Base-by-base conservation (phyloP, 2,329 filamentous ascomycete species). In the Gaeumannomyces sp. region DNA sequence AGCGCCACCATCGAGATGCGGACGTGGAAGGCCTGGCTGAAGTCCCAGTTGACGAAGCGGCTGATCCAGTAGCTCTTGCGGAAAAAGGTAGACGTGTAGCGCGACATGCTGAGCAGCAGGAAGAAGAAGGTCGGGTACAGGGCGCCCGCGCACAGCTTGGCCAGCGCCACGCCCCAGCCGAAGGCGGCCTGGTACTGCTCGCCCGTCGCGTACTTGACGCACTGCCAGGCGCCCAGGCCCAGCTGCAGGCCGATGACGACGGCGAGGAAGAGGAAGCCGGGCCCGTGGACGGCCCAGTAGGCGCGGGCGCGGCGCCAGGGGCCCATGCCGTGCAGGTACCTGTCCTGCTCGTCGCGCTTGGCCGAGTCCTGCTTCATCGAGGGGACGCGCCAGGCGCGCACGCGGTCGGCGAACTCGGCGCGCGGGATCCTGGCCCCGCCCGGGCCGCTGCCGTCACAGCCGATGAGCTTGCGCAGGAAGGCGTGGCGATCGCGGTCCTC, bases 81-180 rank as follows among this genome's bases (percentile, higher is more conserved):
- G 56, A 84, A 71, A 64, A 79, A 80, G 0, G 83, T 86, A 2
- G 83, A 79, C 27, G 84, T 78, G 73, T 83, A 84, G 33, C 84
- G 75, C 19, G 81, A 84, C 83, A 86, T 86, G 69, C 81, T 84
- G 6, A 86, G 73, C 8, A 86, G 76, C 65, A 86, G 75, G 68
- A 86, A 85, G 73, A 85, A 85, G 65, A 86, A 78, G 1, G 83
- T 85, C 25, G 83, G 83, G 61, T 85, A 86, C 1, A 86, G 69
- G 0, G 81, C 79, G 4, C 84, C 84, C 13, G 83, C 83, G 59
- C 76, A 80, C 0, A 81, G 79, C 72, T 86, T 86, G 4, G 83
- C 80, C 62, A 86, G 70, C 4, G 84, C 80, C 10, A 83, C 78
- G 7, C 83, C 84, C 81, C 83, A 85, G 16, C 83, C 84, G 25